Conservation (phyloP, 1,284 basidiomycete species). For the Irpex sp. region DNA sequence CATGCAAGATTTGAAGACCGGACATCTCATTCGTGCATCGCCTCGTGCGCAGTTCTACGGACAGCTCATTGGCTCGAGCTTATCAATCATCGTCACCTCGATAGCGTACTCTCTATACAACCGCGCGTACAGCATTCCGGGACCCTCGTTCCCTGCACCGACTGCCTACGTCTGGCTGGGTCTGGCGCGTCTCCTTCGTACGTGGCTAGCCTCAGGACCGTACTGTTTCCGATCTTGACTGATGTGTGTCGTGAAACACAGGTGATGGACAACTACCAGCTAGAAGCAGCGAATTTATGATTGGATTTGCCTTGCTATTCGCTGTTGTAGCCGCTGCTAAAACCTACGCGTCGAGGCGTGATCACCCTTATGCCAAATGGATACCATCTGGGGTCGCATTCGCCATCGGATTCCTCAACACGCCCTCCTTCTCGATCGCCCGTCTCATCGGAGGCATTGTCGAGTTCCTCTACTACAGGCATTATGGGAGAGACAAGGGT, state of each 20-base stretch:
- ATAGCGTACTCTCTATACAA: constrained; percentile 89
- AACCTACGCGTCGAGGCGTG: constrained; percentile 48
- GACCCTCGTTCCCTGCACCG: constrained; percentile 91
- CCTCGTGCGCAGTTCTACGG: constrained; percentile 87
- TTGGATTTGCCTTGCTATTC: constrained; percentile 71
- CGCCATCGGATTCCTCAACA: constrained; percentile 90
- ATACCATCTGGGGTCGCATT: constrained; percentile 90
- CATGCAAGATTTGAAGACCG: constrained; percentile 98
- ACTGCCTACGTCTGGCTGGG: constrained; percentile 92
- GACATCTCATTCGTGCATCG: constrained; percentile 84
- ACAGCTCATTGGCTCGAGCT: constrained; percentile 83
- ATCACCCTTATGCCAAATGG: constrained; percentile 57
- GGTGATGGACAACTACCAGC: constrained; percentile 82
- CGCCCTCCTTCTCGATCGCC: constrained; percentile 92
- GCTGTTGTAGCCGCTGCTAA: constrained; percentile 67
- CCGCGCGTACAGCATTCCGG: constrained; percentile 81
- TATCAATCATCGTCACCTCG: constrained; percentile 87
- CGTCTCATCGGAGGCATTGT: constrained; percentile 85
- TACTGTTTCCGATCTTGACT: not conserved
- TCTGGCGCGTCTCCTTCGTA: constrained; percentile 85
- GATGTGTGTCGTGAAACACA: constrained; percentile 23
- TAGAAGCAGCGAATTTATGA: constrained; percentile 80
- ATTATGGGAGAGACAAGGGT: constrained; percentile 39
- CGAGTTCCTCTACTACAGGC: constrained; percentile 66
- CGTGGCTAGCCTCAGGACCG: constrained; percentile 26